Conservation (phyloP, 345 rosid genomes). For the Sonneratia caseolaris region DNA sequence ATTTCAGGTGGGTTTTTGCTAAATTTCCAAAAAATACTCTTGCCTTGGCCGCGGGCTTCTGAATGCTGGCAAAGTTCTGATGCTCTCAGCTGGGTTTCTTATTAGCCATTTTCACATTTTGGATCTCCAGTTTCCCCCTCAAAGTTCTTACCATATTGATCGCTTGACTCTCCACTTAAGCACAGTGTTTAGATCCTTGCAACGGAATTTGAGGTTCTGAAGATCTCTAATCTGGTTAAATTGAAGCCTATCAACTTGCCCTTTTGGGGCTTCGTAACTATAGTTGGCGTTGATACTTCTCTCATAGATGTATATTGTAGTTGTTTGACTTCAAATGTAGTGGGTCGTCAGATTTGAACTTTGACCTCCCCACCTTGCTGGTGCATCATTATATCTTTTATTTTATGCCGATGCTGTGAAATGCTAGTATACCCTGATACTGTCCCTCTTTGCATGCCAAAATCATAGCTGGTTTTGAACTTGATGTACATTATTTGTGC, state of each 20-base stretch:
- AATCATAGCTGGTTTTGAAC: background rate
- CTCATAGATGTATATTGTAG: background rate
- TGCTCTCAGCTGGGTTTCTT: background rate
- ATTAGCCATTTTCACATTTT: too few relatives aligned
- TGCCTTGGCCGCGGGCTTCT: conserved; percentile 4
- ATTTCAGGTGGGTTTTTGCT: background rate
- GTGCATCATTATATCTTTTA: background rate
- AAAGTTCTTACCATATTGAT: background rate
- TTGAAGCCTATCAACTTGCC: too few relatives aligned
- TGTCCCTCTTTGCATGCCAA: background rate
- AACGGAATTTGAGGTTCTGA: too few relatives aligned
- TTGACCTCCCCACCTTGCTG: background rate
- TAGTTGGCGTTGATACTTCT: too few relatives aligned
- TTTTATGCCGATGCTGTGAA: background rate
- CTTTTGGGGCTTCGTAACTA: too few relatives aligned
- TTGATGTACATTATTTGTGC: too few relatives aligned
- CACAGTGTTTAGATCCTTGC: background rate
- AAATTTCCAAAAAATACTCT: background rate
- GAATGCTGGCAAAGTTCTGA: background rate
- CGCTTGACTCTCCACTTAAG: background rate
- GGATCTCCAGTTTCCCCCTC: background rate
- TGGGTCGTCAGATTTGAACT: background rate
- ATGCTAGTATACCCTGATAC: background rate
- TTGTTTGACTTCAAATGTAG: background rate
- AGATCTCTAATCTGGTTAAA: too few relatives aligned